Evolutionary conservation across 176 grass and related monocot species (phyloP), one percentile per base, ranked within the genome.

Genomic region (Aegilops sharonensis): DNA sequence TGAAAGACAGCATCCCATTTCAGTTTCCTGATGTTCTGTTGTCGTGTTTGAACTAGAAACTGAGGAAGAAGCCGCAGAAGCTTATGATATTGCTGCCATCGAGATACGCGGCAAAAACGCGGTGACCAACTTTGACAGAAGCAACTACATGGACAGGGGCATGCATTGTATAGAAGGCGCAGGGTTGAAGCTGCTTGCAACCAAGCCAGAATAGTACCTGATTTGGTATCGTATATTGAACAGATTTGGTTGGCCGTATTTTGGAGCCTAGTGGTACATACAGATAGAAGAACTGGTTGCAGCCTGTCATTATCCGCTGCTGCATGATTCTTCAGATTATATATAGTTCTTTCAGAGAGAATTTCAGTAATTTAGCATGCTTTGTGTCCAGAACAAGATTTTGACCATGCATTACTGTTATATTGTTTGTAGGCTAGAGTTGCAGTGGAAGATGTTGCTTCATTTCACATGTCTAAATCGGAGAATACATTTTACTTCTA

Each of bases 31-130:
- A 88, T 75, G 42, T 17, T 9, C 36, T 64, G 56, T 77, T 21
- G 7, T 73, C 50, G 72, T 89, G 13, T 84, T 89, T 75, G 34
- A 54, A 75, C 70, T 69, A 99, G 97, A 97, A 91, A 92, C 94
- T 15, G 94, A 99, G 85, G 92, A 99, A 99, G 97, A 97, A 81
- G 97, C 94, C 32, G 97, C 97, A 8, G 92, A 99, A 80, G 97
- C 97, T 64, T 97, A 99, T 80, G 92, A 99, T 77, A 93, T 94
- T 71, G 97, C 94, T 67, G 97, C 92, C 45, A 94, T 99, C 6
- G 89, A 99, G 91, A 91, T 99, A 48, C 94, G 97, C 9, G 94
- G 97, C 12, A 85, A 86, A 88, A 94, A 94, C 87, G 97, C 97
- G 17, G 92, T 99, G 75, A 97, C 94, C 29, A 99, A 99, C 87